Evolutionary conservation across 345 rosid genomes (phyloP).

Genomic region (Populus deltoides): DNA sequence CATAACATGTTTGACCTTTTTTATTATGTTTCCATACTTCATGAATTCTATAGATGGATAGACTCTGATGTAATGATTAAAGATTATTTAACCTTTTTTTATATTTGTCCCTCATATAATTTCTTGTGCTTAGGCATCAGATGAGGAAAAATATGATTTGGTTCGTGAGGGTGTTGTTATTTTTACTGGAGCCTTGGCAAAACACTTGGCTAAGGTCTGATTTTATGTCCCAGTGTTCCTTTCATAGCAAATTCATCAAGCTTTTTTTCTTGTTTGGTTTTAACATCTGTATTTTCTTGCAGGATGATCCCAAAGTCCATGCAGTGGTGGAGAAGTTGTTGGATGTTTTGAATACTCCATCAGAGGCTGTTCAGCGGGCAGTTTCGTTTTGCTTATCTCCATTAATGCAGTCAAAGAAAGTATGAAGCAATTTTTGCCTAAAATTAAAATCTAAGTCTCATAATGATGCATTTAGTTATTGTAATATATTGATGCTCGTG

Average conservation of each 20-base stretch:
- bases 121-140: slow-evolving; percentile 56
- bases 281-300: slow-evolving; percentile 19
- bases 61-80: not conserved
- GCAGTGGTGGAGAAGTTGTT: slow-evolving; percentile 87
- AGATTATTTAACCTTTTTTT: not conserved
- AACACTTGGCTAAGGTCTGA: slow-evolving; percentile 76
- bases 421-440: slow-evolving; percentile 34
- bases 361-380: slow-evolving; percentile 99
- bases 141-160: slow-evolving; percentile 89
- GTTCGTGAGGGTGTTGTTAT: slow-evolving; percentile 99
- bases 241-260: slow-evolving; percentile 1
- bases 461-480: slow-evolving; percentile 1
- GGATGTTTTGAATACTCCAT: slow-evolving; percentile 95
- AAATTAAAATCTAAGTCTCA: not conserved
- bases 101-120: not conserved
- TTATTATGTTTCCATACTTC: slow-evolving; percentile 1
- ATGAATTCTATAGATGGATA: not conserved
- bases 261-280: not conserved
- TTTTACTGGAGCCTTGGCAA: slow-evolving; percentile 93
- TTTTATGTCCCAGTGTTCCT: slow-evolving; percentile 11
- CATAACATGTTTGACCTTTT: not conserved
- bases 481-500: slow-evolving; percentile 2
- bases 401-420: slow-evolving; percentile 73
- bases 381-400: slow-evolving; percentile 90
- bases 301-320: slow-evolving; percentile 98